Base-by-base conservation (phyloP, 1,139 yeast genomes). In the Scheffersomyces stambukii region DNA sequence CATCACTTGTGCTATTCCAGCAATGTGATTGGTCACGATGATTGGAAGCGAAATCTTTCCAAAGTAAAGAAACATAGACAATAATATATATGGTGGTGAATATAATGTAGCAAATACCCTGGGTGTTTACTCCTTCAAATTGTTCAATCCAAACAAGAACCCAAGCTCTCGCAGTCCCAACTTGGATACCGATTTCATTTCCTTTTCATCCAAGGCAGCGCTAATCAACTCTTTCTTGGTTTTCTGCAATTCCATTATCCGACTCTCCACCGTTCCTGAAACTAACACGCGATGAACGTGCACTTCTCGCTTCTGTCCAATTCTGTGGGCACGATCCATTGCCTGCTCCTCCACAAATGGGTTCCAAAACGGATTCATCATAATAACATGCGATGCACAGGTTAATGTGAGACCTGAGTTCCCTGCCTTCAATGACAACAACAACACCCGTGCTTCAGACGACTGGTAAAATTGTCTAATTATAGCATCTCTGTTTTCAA, bases 281-380 rank as follows among this genome's bases (percentile, higher is more conserved):
- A 81, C 72, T 46, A 83, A 69, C 13, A 89, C 57, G 41, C 86
- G 68, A 53, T 88, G 81, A 14, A 89, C 85, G 40, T 56, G 63
- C 9, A 89, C 97, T 24, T 78, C 79, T 33, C 75, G 65, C 19
- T 73, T 71, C 57, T 89, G 98, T 5, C 96, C 96, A 42, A 89
- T 84, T 54, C 98, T 74, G 57, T 91, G 91, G 5, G 93, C 94
- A 42, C 98, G 75, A 53, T 86, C 96, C 73, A 84, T 86, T 0
- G 97, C 97, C 57, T 89, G 97, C 27, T 84, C 95, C 55, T 89
- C 97, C 3, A 89, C 95, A 54, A 72, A 89, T 1, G 96, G 97
- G 49, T 89, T 89, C 97, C 97, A 89, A 51, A 86, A 89, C 10
- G 96, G 96, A 52, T 89, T 97, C 66, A 85, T 72, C 8, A 89